Conservation (phyloP, 345 rosid species). For the Firmiana major region DNA sequence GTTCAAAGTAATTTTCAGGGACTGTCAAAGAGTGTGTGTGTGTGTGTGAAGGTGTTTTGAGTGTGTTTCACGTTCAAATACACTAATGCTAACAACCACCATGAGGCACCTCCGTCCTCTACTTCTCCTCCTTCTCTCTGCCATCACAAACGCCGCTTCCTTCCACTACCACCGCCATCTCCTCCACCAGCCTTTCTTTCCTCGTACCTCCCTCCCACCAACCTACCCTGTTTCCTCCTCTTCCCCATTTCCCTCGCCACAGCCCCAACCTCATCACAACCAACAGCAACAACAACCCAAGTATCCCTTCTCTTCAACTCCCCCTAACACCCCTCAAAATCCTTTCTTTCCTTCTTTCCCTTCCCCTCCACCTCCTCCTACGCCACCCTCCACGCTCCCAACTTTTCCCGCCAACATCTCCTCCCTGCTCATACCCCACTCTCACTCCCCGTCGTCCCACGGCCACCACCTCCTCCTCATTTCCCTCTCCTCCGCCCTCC, state of each 20-base stretch:
- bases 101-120: conserved; percentile 3
- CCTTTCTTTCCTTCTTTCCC: conserved; percentile 48
- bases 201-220: conserved; percentile 37
- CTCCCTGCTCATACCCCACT: conserved; percentile 60
- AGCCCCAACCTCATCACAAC: conserved; percentile 24
- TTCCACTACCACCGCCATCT: conserved; percentile 36
- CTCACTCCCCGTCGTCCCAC: conserved; percentile 29
- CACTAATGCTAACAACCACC: background rate
- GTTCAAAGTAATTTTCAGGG: background rate
- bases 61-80: background rate
- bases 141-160: conserved; percentile 8
- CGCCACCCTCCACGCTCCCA: conserved; percentile 36
- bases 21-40: background rate
- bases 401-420: conserved; percentile 95
- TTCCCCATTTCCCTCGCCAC: conserved; percentile 32
- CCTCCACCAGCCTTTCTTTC: conserved; percentile 78
- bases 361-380: conserved; percentile 43
- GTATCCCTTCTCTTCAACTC: conserved; percentile 41
- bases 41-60: background rate
- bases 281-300: conserved; percentile 36
- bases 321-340: conserved; percentile 30
- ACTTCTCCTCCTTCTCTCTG: conserved; percentile 23
- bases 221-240: conserved; percentile 35
- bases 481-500: conserved; percentile 50
- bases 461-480: conserved; percentile 36